Percentiles rank a stretch among this genome's conserved stretches.
phyloP scores from a whole-genome alignment of 2,329 filamentous ascomycete species.

The Colletotrichum spinosum region DNA sequence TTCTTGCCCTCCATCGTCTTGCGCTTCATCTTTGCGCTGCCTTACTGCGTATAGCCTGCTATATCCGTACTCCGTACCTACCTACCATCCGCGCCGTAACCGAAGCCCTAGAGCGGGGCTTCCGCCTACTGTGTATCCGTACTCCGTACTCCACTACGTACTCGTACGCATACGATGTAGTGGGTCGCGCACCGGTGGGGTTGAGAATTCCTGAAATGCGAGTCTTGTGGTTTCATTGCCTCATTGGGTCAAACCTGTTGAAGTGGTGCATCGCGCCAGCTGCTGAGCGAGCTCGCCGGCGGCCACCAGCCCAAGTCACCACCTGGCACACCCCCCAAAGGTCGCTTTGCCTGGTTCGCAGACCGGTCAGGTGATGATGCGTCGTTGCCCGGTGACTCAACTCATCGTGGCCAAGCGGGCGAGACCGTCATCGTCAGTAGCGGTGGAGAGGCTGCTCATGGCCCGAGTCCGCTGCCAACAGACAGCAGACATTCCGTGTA shows the following conservation, averaged over 20 bases:
- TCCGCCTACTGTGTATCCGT: not conserved
- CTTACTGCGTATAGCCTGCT: no score
- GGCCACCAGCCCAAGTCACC: slow-evolving; percentile 32
- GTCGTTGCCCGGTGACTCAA: not conserved
- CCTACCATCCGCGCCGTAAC: not conserved
- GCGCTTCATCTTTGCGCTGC: not conserved
- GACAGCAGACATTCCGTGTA: slow-evolving; percentile 24
- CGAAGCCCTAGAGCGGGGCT: slow-evolving; percentile 31
- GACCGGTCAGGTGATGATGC: slow-evolving; percentile 21
- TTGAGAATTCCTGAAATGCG: slow-evolving; percentile 22
- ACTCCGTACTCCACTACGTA: no score
- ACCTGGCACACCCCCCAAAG: slow-evolving; percentile 16
- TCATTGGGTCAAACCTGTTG: slow-evolving; percentile 18
- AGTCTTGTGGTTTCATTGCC: slow-evolving; percentile 34
- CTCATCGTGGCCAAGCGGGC: not conserved
- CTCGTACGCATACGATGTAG: not conserved
- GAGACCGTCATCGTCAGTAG: slow-evolving; percentile 25
- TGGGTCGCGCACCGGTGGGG: slow-evolving; percentile 18
- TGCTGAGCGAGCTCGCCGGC: slow-evolving; percentile 27
- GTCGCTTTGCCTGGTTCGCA: slow-evolving; percentile 10
- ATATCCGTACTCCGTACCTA: no score
- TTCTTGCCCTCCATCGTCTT: slow-evolving; percentile 1
- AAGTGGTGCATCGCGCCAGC: slow-evolving; percentile 5
- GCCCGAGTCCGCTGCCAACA: slow-evolving; percentile 7
- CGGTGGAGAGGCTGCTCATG: slow-evolving; percentile 10